phyloP scores from a whole-genome alignment of 441 rosid species.

The Metrosideros polymorpha region DNA sequence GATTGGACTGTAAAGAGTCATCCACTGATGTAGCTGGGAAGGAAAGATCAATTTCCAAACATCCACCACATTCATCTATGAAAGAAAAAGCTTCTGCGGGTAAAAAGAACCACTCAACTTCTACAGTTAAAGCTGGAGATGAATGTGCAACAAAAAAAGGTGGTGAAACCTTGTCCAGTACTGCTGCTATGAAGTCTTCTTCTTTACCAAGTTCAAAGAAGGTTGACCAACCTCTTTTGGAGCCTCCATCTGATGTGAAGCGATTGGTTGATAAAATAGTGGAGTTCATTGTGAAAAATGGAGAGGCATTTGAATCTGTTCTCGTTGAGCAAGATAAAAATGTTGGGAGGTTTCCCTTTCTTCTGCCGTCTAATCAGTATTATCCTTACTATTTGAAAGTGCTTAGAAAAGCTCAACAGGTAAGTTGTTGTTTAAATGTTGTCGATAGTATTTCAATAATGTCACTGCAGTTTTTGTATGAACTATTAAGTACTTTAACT shows the following conservation, averaged over 20 bases:
- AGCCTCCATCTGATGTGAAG: slow-evolving; percentile 85
- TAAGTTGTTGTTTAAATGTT: background rate
- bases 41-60: slow-evolving; percentile 27
- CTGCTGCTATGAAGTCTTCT: slow-evolving; percentile 23
- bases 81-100: slow-evolving; percentile 39
- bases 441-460: background rate
- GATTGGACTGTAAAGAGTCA: slow-evolving; percentile 25
- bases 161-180: slow-evolving; percentile 14
- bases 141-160: slow-evolving; percentile 28
- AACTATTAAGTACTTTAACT: background rate
- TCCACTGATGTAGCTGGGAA: slow-evolving; percentile 12
- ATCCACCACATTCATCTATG: slow-evolving; percentile 16
- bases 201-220: slow-evolving; percentile 20
- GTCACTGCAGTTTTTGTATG: background rate
- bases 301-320: slow-evolving; percentile 74
- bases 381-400: slow-evolving; percentile 59
- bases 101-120: slow-evolving; percentile 41
- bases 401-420: slow-evolving; percentile 74
- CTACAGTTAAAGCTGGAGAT: slow-evolving; percentile 32
- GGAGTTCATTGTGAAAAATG: slow-evolving; percentile 79
- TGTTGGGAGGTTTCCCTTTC: slow-evolving; percentile 83
- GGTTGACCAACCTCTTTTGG: slow-evolving; percentile 44
- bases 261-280: slow-evolving; percentile 83
- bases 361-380: slow-evolving; percentile 54
- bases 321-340: slow-evolving; percentile 76